A percentile compares a stretch with the other conserved stretches of the same genome.
Conservation (phyloP, 495 filamentous ascomycete genomes). For the Penicillium daleae region DNA sequence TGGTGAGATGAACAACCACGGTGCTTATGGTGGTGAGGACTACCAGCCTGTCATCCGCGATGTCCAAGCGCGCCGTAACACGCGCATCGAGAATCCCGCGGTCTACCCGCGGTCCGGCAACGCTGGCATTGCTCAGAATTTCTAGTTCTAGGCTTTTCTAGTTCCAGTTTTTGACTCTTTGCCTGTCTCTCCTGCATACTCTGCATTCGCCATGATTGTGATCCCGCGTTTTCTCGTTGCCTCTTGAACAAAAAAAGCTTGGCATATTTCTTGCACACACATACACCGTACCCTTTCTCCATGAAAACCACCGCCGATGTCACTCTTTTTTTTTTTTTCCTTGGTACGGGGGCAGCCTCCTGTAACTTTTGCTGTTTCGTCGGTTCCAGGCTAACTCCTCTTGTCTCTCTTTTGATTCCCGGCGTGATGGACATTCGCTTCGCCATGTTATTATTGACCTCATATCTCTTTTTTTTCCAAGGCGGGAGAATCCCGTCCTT, state of each 20-base stretch:
- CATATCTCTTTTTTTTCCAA: conserved; percentile 15
- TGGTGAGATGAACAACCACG: conserved; percentile 56
- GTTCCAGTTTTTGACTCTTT: background rate
- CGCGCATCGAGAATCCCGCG: conserved; percentile 85
- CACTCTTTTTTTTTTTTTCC: conserved; percentile 23
- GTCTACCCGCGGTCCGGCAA: conserved; percentile 88
- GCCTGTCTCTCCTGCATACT: background rate
- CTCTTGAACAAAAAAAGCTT: conserved; percentile 17
- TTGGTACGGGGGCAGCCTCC: conserved; percentile 7
- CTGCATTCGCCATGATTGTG: conserved; percentile 2
- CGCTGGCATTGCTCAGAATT: conserved; percentile 97
- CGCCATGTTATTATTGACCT: conserved; percentile 34
- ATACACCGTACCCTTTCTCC: conserved; percentile 9
- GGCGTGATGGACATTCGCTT: conserved; percentile 35
- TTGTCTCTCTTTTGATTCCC: conserved; percentile 27
- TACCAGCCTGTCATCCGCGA: conserved; percentile 91
- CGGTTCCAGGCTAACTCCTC: conserved; percentile 9
- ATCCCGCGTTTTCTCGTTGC: conserved; percentile 1
- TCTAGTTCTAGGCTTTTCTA: conserved; percentile 51
- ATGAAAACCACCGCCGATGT: conserved; percentile 24
- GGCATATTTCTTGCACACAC: conserved; percentile 10
- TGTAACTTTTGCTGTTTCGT: conserved; percentile 12
- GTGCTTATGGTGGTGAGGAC: conserved; percentile 57
- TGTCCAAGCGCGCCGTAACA: conserved; percentile 87
- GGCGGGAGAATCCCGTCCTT: background rate